Base-by-base conservation (phyloP, 345 rosid genomes). In the Turritis glabra region DNA sequence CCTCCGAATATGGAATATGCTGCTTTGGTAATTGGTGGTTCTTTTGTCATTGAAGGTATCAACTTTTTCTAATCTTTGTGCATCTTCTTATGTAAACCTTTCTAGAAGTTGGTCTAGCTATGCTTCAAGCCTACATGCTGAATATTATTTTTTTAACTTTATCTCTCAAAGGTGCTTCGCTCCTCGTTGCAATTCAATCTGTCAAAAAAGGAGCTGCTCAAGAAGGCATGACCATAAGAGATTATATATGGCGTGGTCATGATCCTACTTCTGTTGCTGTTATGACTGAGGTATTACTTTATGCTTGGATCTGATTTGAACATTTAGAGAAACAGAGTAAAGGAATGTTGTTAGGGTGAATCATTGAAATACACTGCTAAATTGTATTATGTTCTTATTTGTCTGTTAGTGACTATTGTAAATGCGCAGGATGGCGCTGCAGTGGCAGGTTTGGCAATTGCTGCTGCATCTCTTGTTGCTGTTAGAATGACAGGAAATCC, bases 221-320 rank as follows among this genome's bases (percentile, higher is more conserved):
- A 66, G 98, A 94, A 77, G 97, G 98, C 63, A 92, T 94, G 98
- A 90, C 62, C 55, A 72, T 94, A 65, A 86, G 90, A 71, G 97
- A 94, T 68, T 94, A 85, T 76, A 75, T 94, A 33, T 94, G 98
- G 98, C 97, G 97, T 72, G 98, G 98, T 61, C 98, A 94, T 88
- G 98, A 94, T 84, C 98, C 98, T 48, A 94, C 98, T 32, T 85
- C 98, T 43, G 98, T 94, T 84, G 98, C 98, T 46, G 98, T 94
- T 75, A 94, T 94, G 98, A 92, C 97, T 30, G 97, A 92, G 96
- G 98, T 91, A 79, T 63, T 38, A 35, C n/a, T 32, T 29, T 62
- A 29, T 53, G 38, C 35, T 54, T 51, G 38, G 32, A 37, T 61
- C 4, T 19, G 29, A 10, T 66, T 48, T 44, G 64, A 53, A 41